A percentile compares a stretch with the other conserved stretches of the same genome.
phyloP scores from a whole-genome alignment of 2,329 filamentous ascomycete species.

The Microsporum audouinii region DNA sequence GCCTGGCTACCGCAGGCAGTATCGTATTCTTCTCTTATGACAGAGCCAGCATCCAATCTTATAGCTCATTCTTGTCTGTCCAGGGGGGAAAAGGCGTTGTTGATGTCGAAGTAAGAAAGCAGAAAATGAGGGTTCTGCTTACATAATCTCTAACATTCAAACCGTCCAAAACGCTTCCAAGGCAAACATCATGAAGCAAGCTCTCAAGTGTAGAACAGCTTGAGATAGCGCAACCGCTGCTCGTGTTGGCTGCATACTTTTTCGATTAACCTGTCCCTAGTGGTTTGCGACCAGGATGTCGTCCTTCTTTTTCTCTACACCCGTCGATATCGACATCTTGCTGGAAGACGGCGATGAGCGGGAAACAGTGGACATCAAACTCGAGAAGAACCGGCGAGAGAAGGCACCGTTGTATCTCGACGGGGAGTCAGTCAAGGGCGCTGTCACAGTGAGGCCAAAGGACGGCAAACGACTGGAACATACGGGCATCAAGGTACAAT shows the following conservation, averaged over 20 bases:
- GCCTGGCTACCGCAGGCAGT: not conserved
- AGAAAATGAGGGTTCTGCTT: not conserved
- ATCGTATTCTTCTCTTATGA: not conserved
- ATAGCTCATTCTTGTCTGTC: not conserved
- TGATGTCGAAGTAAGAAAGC: constrained; percentile 1
- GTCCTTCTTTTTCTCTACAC: constrained; percentile 96
- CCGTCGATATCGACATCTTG: constrained; percentile 97
- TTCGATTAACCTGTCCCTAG: not conserved
- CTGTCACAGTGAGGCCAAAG: constrained; percentile 88
- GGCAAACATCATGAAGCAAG: not conserved
- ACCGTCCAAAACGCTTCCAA: not conserved
- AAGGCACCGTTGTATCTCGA: constrained; percentile 96
- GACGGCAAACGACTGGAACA: constrained; percentile 97
- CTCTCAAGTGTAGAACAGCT: not conserved
- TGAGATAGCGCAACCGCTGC: not conserved
- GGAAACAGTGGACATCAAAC: constrained; percentile 91
- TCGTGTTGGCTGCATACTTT: not conserved
- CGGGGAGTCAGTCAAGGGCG: constrained; percentile 94
- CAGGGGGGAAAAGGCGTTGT: not conserved
- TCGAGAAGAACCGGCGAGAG: constrained; percentile 94
- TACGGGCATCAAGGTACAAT: constrained; percentile 98
- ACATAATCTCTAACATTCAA: not conserved
- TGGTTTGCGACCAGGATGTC: constrained; percentile 52
- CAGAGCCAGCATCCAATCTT: not conserved
- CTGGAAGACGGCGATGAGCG: constrained; percentile 91